Conservation (phyloP, 2,329 filamentous ascomycete species). For the Thielaviopsis musarum region DNA sequence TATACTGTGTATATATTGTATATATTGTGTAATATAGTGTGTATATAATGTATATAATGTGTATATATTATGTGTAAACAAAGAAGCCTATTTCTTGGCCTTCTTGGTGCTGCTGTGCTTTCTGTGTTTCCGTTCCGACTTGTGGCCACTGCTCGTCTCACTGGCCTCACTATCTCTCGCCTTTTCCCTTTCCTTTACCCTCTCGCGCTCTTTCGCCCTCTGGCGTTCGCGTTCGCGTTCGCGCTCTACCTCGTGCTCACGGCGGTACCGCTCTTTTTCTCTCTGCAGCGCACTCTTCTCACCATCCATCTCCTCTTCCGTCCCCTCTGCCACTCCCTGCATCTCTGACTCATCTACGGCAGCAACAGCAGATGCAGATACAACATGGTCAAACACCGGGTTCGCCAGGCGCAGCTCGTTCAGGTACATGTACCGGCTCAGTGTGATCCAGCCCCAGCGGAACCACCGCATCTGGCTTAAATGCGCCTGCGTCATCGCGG, state of each 20-base stretch:
- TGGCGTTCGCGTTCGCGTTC: slow-evolving; percentile 4
- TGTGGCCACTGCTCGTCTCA: not conserved
- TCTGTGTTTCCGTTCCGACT: slow-evolving; percentile 1
- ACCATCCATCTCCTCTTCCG: not conserved
- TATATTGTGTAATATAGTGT: too few relatives aligned
- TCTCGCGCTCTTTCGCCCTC: slow-evolving; percentile 1
- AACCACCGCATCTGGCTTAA: slow-evolving; percentile 98
- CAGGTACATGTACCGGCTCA: slow-evolving; percentile 88
- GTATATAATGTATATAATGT: too few relatives aligned
- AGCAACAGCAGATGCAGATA: not conserved
- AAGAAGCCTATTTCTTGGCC: not conserved
- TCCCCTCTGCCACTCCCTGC: not conserved
- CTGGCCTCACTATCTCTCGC: not conserved
- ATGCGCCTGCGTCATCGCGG: slow-evolving; percentile 80
- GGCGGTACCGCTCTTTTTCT: too few relatives aligned
- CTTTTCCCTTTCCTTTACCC: not conserved
- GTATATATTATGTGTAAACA: too few relatives aligned
- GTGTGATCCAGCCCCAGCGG: slow-evolving; percentile 80
- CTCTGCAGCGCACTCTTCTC: too few relatives aligned
- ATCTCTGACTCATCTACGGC: not conserved
- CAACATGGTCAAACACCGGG: slow-evolving; percentile 13
- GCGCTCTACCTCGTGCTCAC: not conserved
- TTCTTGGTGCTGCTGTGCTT: slow-evolving; percentile 5
- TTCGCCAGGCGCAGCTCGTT: slow-evolving; percentile 59
- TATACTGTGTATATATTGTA: too few relatives aligned